A percentile compares a stretch with the other conserved stretches of the same genome.
Conservation (phyloP, 176 grass and related monocot species). For the Zoysia pacifica region DNA sequence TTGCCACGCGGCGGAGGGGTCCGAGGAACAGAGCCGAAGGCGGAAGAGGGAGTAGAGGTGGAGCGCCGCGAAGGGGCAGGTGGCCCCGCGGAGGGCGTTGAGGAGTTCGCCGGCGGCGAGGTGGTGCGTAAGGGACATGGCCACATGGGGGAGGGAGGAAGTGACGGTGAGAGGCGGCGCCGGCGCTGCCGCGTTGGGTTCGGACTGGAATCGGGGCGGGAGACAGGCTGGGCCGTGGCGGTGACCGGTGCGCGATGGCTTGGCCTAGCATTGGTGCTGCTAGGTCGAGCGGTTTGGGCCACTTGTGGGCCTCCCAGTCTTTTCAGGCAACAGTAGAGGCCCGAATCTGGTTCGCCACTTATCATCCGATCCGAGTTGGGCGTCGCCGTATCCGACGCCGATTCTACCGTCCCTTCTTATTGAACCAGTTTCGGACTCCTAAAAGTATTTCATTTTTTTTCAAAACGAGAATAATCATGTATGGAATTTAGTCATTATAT, state of each 20-base stretch:
- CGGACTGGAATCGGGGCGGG: constrained; percentile 1
- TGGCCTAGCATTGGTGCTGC: neutral
- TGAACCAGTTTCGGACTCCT: too few relatives aligned
- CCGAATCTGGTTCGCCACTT: neutral
- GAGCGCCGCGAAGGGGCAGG: constrained; percentile 22
- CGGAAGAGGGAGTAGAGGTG: constrained; percentile 37
- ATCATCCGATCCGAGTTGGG: too few relatives aligned
- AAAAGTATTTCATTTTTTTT: too few relatives aligned
- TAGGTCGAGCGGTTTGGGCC: neutral
- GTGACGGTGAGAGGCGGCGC: neutral
- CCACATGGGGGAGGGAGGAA: too few relatives aligned
- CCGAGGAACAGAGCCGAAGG: constrained; percentile 4
- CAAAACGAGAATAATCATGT: too few relatives aligned
- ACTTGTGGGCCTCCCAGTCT: neutral
- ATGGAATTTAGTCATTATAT: too few relatives aligned
- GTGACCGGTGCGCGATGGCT: neutral
- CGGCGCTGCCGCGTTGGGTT: neutral
- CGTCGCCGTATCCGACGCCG: too few relatives aligned
- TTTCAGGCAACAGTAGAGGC: neutral
- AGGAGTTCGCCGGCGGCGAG: constrained; percentile 35
- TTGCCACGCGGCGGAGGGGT: constrained; percentile 13
- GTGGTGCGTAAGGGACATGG: constrained; percentile 23
- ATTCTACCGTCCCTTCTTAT: too few relatives aligned
- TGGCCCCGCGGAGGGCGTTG: constrained; percentile 11
- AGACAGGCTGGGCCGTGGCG: neutral